Base-by-base conservation (phyloP, 495 filamentous ascomycete genomes). In the Astrocystis sublimbata region DNA sequence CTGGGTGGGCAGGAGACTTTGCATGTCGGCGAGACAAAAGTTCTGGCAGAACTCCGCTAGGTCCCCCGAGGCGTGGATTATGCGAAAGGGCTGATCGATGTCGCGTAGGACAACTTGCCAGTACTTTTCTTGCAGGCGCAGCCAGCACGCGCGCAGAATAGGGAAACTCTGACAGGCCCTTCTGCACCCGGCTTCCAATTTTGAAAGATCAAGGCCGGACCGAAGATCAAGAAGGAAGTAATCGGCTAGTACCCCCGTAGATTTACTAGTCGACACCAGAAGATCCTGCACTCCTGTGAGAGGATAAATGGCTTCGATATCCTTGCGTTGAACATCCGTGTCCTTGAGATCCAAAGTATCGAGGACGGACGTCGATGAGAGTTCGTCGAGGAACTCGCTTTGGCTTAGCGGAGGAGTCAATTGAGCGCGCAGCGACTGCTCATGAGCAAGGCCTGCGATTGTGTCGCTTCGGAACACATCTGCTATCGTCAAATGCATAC, bases 61-160 rank as follows among this genome's bases (percentile, higher is more conserved):
- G 10, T 55, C 17, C 9, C 36, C 51, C 3, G 33, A 40, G 6
- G 3, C 31, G 41, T 85, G 75, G 31, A 82, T 71, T 0, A 83
- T 77, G 43, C 76, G 70, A 47, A 86, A 78, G 4, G 79, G 78
- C 0, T 80, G 80, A 15, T 75, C 73, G 3, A 86, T 69, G 42
- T 82, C 77, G n/a, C 80, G 78, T 6, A 88, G 69, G 2, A 87
- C 79, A 15, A 89, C 86, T 68, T 88, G 85, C 63, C 83, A 81
- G 64, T 84, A 84, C 7, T 78, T 76, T 4, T 76, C 77, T 3
- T 78, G 74, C 63, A 79, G 80, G 56, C 77, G 78, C 0, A 89
- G 75, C 63, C 89, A 89, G 13, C 87, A 82, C 0, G 86, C 86
- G 4, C 86, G 81, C 2, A 90, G 71, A 28, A 89, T 85, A 23